Conservation (phyloP, 1,284 basidiomycete species). For the Ceratobasidium sp. region DNA sequence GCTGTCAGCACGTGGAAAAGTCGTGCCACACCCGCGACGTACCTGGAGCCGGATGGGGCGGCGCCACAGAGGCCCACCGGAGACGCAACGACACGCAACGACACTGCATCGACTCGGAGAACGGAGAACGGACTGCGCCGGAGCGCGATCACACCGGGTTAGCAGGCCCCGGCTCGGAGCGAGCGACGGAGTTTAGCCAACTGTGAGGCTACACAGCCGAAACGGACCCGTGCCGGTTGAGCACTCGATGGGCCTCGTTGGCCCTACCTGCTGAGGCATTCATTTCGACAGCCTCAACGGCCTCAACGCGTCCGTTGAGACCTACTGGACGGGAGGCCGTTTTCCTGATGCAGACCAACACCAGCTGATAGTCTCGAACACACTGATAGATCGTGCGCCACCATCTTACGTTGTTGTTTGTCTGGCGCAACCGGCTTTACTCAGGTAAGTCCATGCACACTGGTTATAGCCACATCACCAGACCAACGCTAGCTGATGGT, state of each 20-base stretch:
- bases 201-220: neutral
- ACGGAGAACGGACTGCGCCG: neutral
- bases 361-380: no score
- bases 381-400: no score
- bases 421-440: no score
- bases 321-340: no score
- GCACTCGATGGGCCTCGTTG: neutral
- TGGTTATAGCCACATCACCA: no score
- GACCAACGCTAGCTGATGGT: no score
- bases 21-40: neutral
- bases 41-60: neutral
- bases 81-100: neutral
- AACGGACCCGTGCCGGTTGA: neutral
- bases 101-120: neutral
- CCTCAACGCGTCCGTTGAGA: no score
- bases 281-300: no score
- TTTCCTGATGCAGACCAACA: no score
- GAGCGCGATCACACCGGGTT: neutral
- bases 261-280: no score
- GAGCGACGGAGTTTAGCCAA: neutral
- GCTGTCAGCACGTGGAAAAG: neutral
- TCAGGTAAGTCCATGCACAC: no score
- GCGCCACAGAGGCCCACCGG: neutral
- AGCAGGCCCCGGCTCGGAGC: neutral
- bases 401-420: no score